These are phyloP conservation scores for Barbatosphaeria neglecta DNA, from an alignment of 495 filamentous ascomycete species.

Conservation along the genomic window DNA sequence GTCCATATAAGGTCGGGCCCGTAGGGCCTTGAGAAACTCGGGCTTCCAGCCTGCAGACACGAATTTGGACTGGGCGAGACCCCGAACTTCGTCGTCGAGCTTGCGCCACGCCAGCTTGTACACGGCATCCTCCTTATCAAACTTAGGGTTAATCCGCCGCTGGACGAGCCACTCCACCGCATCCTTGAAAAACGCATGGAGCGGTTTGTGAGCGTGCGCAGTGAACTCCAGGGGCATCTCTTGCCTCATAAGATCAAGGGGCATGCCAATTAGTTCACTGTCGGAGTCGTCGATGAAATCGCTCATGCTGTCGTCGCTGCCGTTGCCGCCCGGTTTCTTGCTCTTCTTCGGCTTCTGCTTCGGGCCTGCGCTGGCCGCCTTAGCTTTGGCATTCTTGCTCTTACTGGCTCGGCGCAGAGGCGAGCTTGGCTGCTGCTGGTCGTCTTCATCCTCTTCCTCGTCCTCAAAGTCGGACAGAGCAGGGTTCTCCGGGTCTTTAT, in stretches of 20 bases:
- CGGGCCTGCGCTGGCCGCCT: conserved; percentile 5
- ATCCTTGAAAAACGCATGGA: conserved; percentile 66
- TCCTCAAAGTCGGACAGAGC: conserved; percentile 36
- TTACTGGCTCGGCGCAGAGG: neutral
- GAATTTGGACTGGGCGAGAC: conserved; percentile 58
- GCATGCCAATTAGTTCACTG: conserved; percentile 50
- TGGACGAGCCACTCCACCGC: conserved; percentile 75
- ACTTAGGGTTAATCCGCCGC: conserved; percentile 61
- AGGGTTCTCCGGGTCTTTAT: conserved; percentile 25
- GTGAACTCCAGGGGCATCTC: conserved; percentile 66
- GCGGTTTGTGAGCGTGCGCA: conserved; percentile 49
- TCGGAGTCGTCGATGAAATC: conserved; percentile 63
- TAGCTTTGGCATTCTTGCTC: neutral
- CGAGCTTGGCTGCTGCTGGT: conserved; percentile 1
- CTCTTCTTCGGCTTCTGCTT: conserved; percentile 2
- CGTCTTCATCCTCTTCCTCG: conserved; percentile 25
- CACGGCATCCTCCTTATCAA: conserved; percentile 49
- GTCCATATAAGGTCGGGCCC: conserved; percentile 47
- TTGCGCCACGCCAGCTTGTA: conserved; percentile 65
- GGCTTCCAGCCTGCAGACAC: conserved; percentile 61
- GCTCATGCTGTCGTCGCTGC: conserved; percentile 53
- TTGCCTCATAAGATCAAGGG: conserved; percentile 19
- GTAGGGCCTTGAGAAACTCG: conserved; percentile 53
- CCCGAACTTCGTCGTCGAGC: conserved; percentile 59
- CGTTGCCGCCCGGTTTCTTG: conserved; percentile 1